phyloP scores from a whole-genome alignment of 129 eudicot species.

The Silybum marianum region DNA sequence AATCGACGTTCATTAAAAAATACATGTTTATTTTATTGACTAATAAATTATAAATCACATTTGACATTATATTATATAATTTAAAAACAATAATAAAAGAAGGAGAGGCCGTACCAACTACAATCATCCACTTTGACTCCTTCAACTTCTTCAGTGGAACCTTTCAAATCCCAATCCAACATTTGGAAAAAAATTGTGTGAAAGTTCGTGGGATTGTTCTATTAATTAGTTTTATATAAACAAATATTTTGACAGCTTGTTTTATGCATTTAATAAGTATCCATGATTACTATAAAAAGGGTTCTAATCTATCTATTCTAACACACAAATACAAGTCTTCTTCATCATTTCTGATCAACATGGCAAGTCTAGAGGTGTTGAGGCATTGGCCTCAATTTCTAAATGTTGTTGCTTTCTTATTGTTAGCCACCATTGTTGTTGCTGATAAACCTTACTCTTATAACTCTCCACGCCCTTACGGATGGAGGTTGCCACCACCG shows the following conservation, averaged over 20 bases:
- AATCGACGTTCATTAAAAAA: too few species aligned
- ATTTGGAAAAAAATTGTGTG: not conserved
- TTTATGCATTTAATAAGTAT: constrained; percentile 1
- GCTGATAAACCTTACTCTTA: constrained; percentile 30
- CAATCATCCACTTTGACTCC: not conserved
- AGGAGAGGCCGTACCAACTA: not conserved
- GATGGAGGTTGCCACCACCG: not conserved
- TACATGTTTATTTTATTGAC: not conserved
- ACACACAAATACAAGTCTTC: constrained; percentile 1
- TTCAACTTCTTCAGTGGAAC: not conserved
- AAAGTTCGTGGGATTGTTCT: not conserved
- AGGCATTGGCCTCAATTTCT: constrained; percentile 28
- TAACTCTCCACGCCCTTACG: constrained; percentile 3
- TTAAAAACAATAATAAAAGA: too few species aligned
- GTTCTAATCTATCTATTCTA: not conserved
- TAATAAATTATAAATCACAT: not conserved
- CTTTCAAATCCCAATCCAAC: not conserved
- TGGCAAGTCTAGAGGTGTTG: constrained; percentile 21
- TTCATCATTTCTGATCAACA: not conserved
- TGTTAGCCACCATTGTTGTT: constrained; percentile 13
- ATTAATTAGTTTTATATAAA: too few species aligned
- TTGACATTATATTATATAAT: not conserved
- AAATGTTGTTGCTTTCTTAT: constrained; percentile 16
- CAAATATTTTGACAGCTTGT: constrained; percentile 18
- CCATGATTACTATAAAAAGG: constrained; percentile 16